Percentiles rank a stretch among this genome's conserved stretches.
Conservation (phyloP, 768 basidiomycete genomes). For the Phanerodontia chrysosporium region DNA sequence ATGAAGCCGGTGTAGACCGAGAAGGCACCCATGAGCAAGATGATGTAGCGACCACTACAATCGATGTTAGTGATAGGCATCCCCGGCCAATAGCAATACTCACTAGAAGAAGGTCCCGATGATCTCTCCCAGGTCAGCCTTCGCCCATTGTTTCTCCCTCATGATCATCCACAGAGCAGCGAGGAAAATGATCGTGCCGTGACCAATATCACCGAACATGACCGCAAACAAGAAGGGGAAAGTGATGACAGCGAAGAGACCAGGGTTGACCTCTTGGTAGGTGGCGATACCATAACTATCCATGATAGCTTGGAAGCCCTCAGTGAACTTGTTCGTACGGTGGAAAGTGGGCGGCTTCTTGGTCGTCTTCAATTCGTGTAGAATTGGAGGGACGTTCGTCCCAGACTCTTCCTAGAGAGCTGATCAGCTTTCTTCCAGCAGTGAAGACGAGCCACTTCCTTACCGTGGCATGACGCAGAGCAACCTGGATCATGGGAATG, state of each 20-base stretch:
- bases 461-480: constrained; percentile 84
- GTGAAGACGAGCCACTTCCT: constrained; percentile 16
- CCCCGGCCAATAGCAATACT: constrained; percentile 30
- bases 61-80: constrained; percentile 17
- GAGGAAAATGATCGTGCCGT: constrained; percentile 78
- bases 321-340: constrained; percentile 93
- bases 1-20: constrained; percentile 95
- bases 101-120: constrained; percentile 88
- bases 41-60: constrained; percentile 91
- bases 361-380: constrained; percentile 84
- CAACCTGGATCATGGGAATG: constrained; percentile 79
- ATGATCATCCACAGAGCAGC: constrained; percentile 83
- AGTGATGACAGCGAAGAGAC: constrained; percentile 84
- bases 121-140: constrained; percentile 77
- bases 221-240: constrained; percentile 99
- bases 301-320: constrained; percentile 97
- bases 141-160: constrained; percentile 76
- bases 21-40: constrained; percentile 96
- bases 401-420: constrained; percentile 73
- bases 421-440: neutral
- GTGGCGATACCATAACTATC: constrained; percentile 93
- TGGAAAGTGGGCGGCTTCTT: constrained; percentile 95
- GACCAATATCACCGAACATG: constrained; percentile 99
- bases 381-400: constrained; percentile 85
- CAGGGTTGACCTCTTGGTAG: constrained; percentile 97